phyloP scores from a whole-genome alignment of 1,284 basidiomycete genomes.

The Cryptococcus jaspeensis region DNA sequence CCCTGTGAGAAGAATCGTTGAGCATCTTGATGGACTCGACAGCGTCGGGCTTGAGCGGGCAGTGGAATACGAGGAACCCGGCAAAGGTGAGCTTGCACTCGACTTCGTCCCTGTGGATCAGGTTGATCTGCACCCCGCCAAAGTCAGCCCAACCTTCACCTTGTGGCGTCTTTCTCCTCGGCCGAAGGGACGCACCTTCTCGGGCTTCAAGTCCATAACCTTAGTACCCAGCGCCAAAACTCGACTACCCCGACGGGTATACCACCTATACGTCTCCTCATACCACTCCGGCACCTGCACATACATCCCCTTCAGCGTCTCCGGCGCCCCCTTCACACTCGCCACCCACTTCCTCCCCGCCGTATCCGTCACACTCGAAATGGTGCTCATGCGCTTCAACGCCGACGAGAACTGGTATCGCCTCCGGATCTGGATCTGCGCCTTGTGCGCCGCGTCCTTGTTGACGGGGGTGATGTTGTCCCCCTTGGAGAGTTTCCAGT shows the following conservation, averaged over 20 bases:
- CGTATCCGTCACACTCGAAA: constrained; percentile 63
- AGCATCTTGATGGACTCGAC: constrained; percentile 86
- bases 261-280: constrained; percentile 90
- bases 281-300: constrained; percentile 69
- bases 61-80: constrained; percentile 95
- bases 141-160: constrained; percentile 4
- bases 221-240: constrained; percentile 86
- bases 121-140: constrained; percentile 67
- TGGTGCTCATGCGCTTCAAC: constrained; percentile 91
- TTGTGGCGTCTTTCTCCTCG: not conserved
- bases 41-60: constrained; percentile 90
- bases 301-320: constrained; percentile 88
- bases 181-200: constrained; percentile 58
- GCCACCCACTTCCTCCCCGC: constrained; percentile 49
- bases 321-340: constrained; percentile 90
- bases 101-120: constrained; percentile 71
- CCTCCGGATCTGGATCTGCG: constrained; percentile 70
- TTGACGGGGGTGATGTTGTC: constrained; percentile 67
- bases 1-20: constrained; percentile 87
- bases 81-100: constrained; percentile 76
- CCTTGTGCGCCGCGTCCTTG: constrained; percentile 59
- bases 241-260: constrained; percentile 82
- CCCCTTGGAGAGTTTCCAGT: constrained; percentile 82
- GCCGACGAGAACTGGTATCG: constrained; percentile 96
- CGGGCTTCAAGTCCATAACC: constrained; percentile 68